Evolutionary conservation across 2,329 filamentous ascomycete species (phyloP).

Genomic region (Fonsecaea erecta): DNA sequence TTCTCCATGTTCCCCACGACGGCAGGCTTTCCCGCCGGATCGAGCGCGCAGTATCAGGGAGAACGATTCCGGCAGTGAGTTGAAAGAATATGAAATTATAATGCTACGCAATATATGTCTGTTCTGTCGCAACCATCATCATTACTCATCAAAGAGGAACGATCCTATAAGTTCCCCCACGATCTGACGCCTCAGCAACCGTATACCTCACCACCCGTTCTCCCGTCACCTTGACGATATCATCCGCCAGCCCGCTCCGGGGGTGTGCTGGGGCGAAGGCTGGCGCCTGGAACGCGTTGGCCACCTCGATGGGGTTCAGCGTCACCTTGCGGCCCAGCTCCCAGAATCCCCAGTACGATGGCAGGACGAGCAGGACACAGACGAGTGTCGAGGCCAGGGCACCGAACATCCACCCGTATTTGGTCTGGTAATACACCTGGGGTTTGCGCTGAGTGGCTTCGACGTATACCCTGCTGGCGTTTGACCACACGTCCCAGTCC

Average conservation of each 20-base stretch:
- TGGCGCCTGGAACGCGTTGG: conserved; percentile 38
- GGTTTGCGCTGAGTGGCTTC: not conserved
- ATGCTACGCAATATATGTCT: not conserved
- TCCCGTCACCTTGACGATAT: not conserved
- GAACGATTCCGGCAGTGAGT: not conserved
- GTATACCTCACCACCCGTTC: not conserved
- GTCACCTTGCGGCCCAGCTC: conserved; percentile 37
- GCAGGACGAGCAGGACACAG: conserved; percentile 26
- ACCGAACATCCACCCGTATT: not conserved
- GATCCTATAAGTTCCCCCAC: not conserved
- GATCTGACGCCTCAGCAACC: not conserved
- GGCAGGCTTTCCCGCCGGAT: conserved; percentile 7
- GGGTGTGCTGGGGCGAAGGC: not conserved
- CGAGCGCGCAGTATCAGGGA: not conserved
- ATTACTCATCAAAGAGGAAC: not conserved
- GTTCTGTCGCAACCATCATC: not conserved
- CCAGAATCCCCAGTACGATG: conserved; percentile 37
- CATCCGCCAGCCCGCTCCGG: not conserved
- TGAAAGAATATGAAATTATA: not conserved
- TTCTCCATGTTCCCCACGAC: conserved; percentile 21
- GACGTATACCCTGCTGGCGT: not conserved
- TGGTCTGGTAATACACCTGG: not conserved
- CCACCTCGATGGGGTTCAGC: conserved; percentile 39
- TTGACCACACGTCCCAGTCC: not conserved
- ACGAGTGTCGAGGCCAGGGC: conserved; percentile 12